These are phyloP conservation scores for Adiantum capillusveneris DNA, from an alignment of 75 land plant species.

Conservation along the genomic window DNA sequence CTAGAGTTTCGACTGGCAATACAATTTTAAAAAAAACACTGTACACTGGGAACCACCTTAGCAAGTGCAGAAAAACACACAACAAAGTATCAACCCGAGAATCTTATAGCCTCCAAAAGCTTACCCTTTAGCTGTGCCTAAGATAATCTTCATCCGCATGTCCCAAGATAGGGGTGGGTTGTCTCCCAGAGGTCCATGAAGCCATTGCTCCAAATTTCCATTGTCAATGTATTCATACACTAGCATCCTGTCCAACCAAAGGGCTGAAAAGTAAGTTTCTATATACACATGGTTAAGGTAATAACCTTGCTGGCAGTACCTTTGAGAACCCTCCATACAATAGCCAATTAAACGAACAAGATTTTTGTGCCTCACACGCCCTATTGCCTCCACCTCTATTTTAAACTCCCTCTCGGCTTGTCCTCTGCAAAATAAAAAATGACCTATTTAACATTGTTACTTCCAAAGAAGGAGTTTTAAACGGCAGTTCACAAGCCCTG, in stretches of 20 bases:
- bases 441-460: background rate
- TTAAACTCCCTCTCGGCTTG: constrained; percentile 85
- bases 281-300: no score
- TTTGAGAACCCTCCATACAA: constrained; percentile 87
- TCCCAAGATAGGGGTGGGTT: constrained; percentile 64
- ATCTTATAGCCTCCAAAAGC: no score
- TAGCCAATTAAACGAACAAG: constrained; percentile 74
- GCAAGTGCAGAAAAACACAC: no score
- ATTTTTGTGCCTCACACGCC: constrained; percentile 80
- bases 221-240: constrained; percentile 87
- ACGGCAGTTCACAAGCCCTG: background rate
- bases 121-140: constrained; percentile 80
- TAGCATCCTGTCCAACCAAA: constrained; percentile 83
- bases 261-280: no score
- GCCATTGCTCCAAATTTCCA: constrained; percentile 88
- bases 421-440: constrained; percentile 30
- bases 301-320: no score
- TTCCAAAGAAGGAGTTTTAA: background rate
- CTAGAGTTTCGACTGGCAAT: no score
- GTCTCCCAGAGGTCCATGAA: constrained; percentile 63
- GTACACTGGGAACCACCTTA: no score
- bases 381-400: constrained; percentile 87
- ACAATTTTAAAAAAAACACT: no score
- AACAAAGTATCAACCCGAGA: no score
- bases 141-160: constrained; percentile 56